Base-by-base conservation (phyloP, 1,284 basidiomycete species). In the Takashimella koratensis region DNA sequence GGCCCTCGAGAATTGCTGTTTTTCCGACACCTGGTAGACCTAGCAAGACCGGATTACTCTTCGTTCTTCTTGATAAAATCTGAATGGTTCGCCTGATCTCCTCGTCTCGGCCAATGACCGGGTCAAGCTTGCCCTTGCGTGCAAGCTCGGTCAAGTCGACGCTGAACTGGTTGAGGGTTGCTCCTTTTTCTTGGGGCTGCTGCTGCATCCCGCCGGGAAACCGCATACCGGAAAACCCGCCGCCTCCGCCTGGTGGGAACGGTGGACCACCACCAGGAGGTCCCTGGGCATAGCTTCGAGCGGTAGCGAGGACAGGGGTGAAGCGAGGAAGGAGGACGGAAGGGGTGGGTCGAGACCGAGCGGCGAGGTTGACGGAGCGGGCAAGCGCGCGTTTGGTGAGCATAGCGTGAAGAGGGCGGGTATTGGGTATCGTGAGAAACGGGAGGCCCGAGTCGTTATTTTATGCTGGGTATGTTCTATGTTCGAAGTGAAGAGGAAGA, bases 51-150 rank as follows among this genome's bases (percentile, higher is more conserved):
- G 91, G 92, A 67, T 94, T 94, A 12, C 85, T 88, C 73, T 93
- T 92, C 1, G 89, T 91, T 64, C 90, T 75, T 43, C 88, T 79
- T 19, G 87, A 88, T 2, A 71, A 63, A 12, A 75, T 94, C 74
- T 96, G 91, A 54, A 95, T 88, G 0, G 90, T 90, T 44, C 93
- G 79, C 21, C 87, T 82, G 58, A 96, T 95, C 77, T 96, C 94
- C 77, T 91, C 88, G 63, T 92, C 90, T 63, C 90, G 78, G 2
- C 91, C 91, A 70, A 95, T 94, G 6, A 86, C 86, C 1, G 92
- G 92, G 72, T 95, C 92, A 4, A 95, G 79, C 70, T 92, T 91
- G 30, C 91, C 91, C 47, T 87, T 79, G 60, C 78, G 82, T 2
- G 92, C 92, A 59, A 92, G 77, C 63, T 89, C 84, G 0, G 90